A percentile compares a stretch with the other conserved stretches of the same genome.
phyloP scores from a whole-genome alignment of 1,284 basidiomycete species.

The Apiotrichum brassicae region DNA sequence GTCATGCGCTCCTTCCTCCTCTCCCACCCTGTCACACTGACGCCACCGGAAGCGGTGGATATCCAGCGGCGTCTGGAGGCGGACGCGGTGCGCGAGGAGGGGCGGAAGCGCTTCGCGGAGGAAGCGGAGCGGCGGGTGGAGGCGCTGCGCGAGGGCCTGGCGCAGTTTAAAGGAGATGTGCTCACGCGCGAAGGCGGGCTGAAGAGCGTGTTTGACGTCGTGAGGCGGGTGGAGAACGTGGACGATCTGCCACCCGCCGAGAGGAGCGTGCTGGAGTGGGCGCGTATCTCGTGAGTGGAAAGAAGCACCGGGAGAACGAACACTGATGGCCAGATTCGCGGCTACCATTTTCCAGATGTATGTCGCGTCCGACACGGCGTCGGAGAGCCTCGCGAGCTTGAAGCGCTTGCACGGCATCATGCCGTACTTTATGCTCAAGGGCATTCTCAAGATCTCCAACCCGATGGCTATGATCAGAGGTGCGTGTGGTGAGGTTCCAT shows the following conservation, averaged over 20 bases:
- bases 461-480: constrained; percentile 90
- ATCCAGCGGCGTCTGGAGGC: constrained; percentile 74
- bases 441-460: constrained; percentile 87
- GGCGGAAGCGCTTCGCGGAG: constrained; percentile 72
- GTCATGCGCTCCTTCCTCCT: constrained; percentile 81
- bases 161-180: constrained; percentile 84
- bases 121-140: constrained; percentile 85
- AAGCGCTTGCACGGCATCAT: constrained; percentile 94
- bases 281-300: constrained; percentile 72
- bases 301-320: background rate
- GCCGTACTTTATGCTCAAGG: constrained; percentile 95
- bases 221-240: constrained; percentile 74
- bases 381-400: constrained; percentile 76
- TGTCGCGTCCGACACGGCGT: constrained; percentile 86
- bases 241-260: constrained; percentile 78
- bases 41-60: constrained; percentile 71
- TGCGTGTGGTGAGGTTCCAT: constrained; percentile 27
- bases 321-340: constrained; percentile 57
- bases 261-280: constrained; percentile 89
- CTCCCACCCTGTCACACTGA: constrained; percentile 66
- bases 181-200: constrained; percentile 84
- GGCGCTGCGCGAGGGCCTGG: constrained; percentile 74
- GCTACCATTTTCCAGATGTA: constrained; percentile 95
- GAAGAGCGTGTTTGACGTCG: constrained; percentile 74
- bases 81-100: constrained; percentile 82